Conservation (phyloP, 345 rosid species). For the Aurinia saxatilis region DNA sequence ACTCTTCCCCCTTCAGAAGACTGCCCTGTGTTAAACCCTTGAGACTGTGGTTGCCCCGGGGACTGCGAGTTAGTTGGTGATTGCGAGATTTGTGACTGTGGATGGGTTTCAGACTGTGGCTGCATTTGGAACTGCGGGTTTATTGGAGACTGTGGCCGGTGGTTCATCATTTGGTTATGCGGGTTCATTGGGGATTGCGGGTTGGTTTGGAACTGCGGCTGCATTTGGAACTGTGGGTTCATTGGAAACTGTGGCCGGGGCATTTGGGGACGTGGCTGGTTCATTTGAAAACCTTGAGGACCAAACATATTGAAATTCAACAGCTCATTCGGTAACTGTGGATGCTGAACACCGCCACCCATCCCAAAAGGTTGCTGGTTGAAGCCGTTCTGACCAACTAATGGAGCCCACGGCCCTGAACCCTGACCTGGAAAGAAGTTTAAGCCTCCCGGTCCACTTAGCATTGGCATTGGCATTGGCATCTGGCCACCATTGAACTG, state of each 20-base stretch:
- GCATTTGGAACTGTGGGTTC: constrained; percentile 7
- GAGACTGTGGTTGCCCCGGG: constrained; percentile 24
- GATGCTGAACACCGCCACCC: constrained; percentile 28
- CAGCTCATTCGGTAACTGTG: constrained; percentile 11
- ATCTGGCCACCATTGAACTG: constrained; percentile 44
- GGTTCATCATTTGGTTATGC: constrained; percentile 18
- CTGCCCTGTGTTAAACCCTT: constrained; percentile 35
- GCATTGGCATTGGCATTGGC: constrained; percentile 30
- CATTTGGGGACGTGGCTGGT: constrained; percentile 14
- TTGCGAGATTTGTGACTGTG: constrained; percentile 15
- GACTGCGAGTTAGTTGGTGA: constrained; percentile 13
- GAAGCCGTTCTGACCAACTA: constrained; percentile 41
- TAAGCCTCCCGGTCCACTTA: constrained; percentile 39
- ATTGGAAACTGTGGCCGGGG: constrained; percentile 2
- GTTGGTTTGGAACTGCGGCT: neutral
- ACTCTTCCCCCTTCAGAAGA: constrained; percentile 38
- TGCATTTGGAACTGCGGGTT: constrained; percentile 21
- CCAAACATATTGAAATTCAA: constrained; percentile 16
- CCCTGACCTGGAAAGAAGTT: constrained; percentile 36
- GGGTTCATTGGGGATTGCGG: neutral
- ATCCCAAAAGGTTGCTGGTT: constrained; percentile 38
- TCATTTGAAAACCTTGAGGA: constrained; percentile 22
- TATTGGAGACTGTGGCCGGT: constrained; percentile 12
- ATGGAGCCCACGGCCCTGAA: constrained; percentile 43
- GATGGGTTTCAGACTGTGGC: constrained; percentile 17